Evolutionary conservation across 2,329 filamentous ascomycete genomes (phyloP), one percentile per base, ranked within the genome.

Genomic region (Bipolaris gigantea): DNA sequence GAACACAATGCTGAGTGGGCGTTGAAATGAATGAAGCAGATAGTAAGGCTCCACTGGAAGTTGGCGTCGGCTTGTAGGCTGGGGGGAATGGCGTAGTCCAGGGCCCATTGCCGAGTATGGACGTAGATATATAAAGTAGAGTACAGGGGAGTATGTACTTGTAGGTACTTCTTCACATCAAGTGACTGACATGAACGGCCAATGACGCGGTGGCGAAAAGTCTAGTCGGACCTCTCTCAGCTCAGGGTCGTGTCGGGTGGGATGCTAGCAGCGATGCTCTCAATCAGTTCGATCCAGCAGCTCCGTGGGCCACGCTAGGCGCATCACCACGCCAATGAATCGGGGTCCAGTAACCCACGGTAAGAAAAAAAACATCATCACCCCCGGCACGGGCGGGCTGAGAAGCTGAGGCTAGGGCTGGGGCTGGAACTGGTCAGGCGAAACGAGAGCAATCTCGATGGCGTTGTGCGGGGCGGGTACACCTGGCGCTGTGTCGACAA

Each of bases 201-300:
- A 21, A 36, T 36, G 51, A 41, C 33, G 47, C 27, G 50, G 52
- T 59, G 47, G 48, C 32, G 43, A 45, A 21, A 25, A 34, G 21
- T 35, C 39, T 23, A 13, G 41, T 36, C 15, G 41, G 38, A 34
- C 16, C 45, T 38, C 19, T 30, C 27, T 30, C 7, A 45, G 39
- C 25, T 48, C 53, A 61, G 56, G 54, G 59, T 59, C 55, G 19
- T 51, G 19, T 45, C 43, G 53, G 50, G 47, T 16, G 47, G 48
- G 23, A 43, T 56, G 50, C 35, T 49, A 54, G 57, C n/a, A 42
- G 58, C 60, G 66, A 66, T 64, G 51, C 15, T 46, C 62, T 59
- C 53, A 30, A 53, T 56, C 36, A 40, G 42, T 43, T 55, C 61
- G 62, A 66, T 64, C 43, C n/a, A 35, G 36, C 33, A 6, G 23